Conservation (phyloP, 2,329 filamentous ascomycete genomes). For the Pestalotiopsis sp. region DNA sequence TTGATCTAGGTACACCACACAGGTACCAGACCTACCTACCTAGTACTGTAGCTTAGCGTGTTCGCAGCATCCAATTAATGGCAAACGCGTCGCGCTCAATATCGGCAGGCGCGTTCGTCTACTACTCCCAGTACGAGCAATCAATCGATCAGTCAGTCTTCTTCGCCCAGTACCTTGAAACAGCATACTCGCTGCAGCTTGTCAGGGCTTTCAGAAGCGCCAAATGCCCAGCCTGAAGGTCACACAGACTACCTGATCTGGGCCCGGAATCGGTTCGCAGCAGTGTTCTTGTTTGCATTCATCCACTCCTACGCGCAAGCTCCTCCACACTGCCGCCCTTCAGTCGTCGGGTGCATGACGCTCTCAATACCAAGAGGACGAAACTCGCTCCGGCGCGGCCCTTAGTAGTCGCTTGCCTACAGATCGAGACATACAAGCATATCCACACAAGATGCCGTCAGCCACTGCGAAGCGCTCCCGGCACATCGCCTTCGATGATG, state of each 20-base stretch:
- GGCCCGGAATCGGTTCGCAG: no score
- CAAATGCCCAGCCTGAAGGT: no score
- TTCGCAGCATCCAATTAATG: not conserved
- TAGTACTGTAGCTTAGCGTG: not conserved
- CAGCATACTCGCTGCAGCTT: not conserved
- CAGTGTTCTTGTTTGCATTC: no score
- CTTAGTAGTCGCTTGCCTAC: not conserved
- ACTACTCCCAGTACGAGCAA: not conserved
- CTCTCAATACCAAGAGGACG: not conserved
- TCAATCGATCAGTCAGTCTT: not conserved
- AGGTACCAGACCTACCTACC: not conserved
- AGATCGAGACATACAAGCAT: not conserved
- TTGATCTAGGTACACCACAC: not conserved
- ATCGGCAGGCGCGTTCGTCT: not conserved
- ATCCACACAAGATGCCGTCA: constrained; percentile 26
- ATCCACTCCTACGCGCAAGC: no score
- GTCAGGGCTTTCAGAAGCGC: not conserved
- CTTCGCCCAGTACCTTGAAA: not conserved
- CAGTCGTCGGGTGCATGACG: not conserved
- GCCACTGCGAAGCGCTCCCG: constrained; percentile 45
- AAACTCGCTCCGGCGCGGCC: not conserved
- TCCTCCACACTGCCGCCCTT: no score
- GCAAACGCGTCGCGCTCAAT: not conserved
- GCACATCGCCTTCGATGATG: constrained; percentile 33
- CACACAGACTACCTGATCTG: no score